Percentiles rank a stretch among this genome's conserved stretches.
These are phyloP conservation scores for Cryptococcus amylolentus DNA, from an alignment of 1,284 basidiomycete species.

Conservation along the genomic window DNA sequence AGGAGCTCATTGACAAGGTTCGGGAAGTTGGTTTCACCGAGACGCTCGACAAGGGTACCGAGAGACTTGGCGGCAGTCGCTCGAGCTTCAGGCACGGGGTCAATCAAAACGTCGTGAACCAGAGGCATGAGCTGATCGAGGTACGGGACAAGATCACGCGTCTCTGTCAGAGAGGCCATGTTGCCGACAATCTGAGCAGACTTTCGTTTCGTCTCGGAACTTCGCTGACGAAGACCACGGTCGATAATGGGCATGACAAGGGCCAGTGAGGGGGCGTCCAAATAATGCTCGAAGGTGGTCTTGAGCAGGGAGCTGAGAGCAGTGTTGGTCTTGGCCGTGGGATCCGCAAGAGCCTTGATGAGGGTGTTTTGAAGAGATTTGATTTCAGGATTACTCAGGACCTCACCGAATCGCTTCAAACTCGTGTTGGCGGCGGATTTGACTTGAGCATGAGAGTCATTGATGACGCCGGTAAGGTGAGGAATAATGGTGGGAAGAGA, in stretches of 20 bases:
- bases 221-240: slow-evolving; percentile 84
- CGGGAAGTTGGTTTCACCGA: slow-evolving; percentile 94
- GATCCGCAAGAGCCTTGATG: slow-evolving; percentile 94
- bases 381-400: slow-evolving; percentile 91
- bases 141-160: slow-evolving; percentile 97
- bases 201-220: slow-evolving; percentile 91
- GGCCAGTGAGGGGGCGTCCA: slow-evolving; percentile 96
- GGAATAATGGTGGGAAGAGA: slow-evolving; percentile 97
- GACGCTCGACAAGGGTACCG: slow-evolving; percentile 92
- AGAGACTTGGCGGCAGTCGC: slow-evolving; percentile 96
- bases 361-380: slow-evolving; percentile 87
- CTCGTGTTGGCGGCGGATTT: slow-evolving; percentile 89
- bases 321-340: slow-evolving; percentile 75
- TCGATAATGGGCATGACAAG: slow-evolving; percentile 95
- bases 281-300: slow-evolving; percentile 97
- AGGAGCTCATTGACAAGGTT: slow-evolving; percentile 89
- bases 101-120: slow-evolving; percentile 86
- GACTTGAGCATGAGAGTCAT: slow-evolving; percentile 97
- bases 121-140: slow-evolving; percentile 81
- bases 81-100: slow-evolving; percentile 94
- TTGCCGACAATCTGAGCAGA: slow-evolving; percentile 97
- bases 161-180: slow-evolving; percentile 87
- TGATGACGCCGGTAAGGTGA: slow-evolving; percentile 87
- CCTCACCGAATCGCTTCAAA: slow-evolving; percentile 96
- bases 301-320: slow-evolving; percentile 81